These are phyloP conservation scores for Thraustochytrium sp. DNA, from an alignment of 352 stramenopile species.

Conservation along the genomic window DNA sequence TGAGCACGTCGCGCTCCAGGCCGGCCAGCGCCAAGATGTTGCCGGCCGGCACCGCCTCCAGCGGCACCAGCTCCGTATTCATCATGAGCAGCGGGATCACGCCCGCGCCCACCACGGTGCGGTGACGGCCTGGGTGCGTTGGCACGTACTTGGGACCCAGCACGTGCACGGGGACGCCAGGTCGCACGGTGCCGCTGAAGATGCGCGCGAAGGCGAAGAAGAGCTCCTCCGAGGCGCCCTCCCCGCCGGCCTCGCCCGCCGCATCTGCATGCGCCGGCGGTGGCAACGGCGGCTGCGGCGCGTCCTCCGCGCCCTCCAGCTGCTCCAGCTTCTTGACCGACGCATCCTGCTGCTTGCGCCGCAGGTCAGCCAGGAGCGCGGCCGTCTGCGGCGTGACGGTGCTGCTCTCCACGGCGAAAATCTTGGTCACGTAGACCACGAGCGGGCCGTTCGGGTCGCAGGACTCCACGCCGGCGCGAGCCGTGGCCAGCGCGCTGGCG, in stretches of 20 bases:
- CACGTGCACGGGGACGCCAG: slow-evolving; percentile 64
- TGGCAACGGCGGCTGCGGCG: too few species aligned
- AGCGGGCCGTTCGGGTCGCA: slow-evolving; percentile 17
- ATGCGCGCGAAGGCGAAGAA: slow-evolving; percentile 84
- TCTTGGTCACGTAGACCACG: slow-evolving; percentile 40
- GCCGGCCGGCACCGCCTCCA: slow-evolving; percentile 69
- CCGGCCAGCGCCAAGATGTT: slow-evolving; percentile 81
- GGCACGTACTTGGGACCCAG: slow-evolving; percentile 76
- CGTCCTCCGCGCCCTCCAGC: too few species aligned
- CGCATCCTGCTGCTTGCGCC: slow-evolving; percentile 45
- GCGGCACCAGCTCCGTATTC: slow-evolving; percentile 70
- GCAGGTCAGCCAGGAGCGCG: slow-evolving; percentile 46
- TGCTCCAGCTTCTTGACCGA: slow-evolving; percentile 32
- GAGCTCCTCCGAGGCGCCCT: slow-evolving; percentile 45
- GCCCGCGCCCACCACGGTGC: neutral
- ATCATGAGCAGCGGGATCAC: slow-evolving; percentile 80
- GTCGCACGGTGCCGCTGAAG: slow-evolving; percentile 72
- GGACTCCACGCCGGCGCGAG: neutral
- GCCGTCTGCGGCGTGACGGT: slow-evolving; percentile 46
- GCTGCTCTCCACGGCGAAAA: slow-evolving; percentile 15
- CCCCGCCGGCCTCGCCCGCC: neutral
- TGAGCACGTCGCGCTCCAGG: slow-evolving; percentile 74
- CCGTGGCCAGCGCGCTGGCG: neutral
- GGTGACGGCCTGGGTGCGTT: neutral
- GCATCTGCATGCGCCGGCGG: too few species aligned